These are phyloP conservation scores for Plasmodium gaboni DNA, from an alignment of 169 alveolate species.

Conservation along the genomic window DNA sequence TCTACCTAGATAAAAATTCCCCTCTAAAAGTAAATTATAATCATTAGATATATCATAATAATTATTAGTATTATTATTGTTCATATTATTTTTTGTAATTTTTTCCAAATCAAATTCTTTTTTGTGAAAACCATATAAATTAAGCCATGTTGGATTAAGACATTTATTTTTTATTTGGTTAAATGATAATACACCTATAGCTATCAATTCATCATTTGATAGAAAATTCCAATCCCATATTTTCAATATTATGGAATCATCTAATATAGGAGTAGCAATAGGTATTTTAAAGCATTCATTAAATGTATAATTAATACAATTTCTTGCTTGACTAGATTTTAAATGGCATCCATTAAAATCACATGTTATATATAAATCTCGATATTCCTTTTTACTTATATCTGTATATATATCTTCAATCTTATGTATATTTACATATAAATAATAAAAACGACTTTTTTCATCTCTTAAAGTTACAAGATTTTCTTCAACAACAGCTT, in stretches of 20 bases:
- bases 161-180: constrained; percentile 83
- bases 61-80: neutral
- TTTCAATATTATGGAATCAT: constrained; percentile 90
- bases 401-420: constrained; percentile 89
- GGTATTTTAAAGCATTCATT: constrained; percentile 94
- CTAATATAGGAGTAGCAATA: constrained; percentile 91
- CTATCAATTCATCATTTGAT: constrained; percentile 76
- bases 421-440: constrained; percentile 88
- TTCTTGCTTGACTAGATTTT: constrained; percentile 83
- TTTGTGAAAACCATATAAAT: constrained; percentile 89
- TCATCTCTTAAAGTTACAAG: constrained; percentile 17
- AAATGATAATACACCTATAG: constrained; percentile 86
- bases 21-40: constrained; percentile 66
- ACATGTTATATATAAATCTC: constrained; percentile 90
- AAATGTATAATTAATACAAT: constrained; percentile 89
- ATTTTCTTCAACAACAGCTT: constrained; percentile 80
- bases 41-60: constrained; percentile 32
- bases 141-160: constrained; percentile 90
- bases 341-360: constrained; percentile 92
- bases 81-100: constrained; percentile 56
- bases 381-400: constrained; percentile 77
- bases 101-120: constrained; percentile 78
- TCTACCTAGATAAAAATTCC: constrained; percentile 89
- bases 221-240: constrained; percentile 88
- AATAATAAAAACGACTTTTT: constrained; percentile 83